Conservation (phyloP, 805 yeast species). For the Starmerella kuoi region DNA sequence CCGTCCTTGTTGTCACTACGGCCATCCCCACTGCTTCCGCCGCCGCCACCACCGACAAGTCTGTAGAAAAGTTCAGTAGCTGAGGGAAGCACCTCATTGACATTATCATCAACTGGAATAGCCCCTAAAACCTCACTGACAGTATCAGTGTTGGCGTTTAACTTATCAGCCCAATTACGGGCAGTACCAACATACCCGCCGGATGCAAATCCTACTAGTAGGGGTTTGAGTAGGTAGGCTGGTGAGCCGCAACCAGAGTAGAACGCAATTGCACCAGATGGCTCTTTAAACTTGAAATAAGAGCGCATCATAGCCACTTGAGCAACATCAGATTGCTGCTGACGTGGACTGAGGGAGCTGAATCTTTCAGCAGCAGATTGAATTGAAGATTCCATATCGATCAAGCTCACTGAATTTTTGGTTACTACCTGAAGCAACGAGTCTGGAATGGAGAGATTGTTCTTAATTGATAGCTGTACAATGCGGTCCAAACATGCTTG, state of each 20-base stretch:
- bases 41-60: conserved; percentile 1
- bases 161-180: conserved; percentile 13
- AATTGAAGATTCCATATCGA: conserved; percentile 5
- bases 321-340: conserved; percentile 9
- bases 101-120: conserved; percentile 1
- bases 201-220: conserved; percentile 15
- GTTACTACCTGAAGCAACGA: conserved; percentile 1
- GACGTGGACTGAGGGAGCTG: conserved; percentile 2
- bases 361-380: conserved; percentile 9
- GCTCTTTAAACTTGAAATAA: conserved; percentile 7
- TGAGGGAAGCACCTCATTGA: conserved; percentile 14
- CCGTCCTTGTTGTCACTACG: not conserved
- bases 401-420: not conserved
- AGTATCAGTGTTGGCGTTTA: not conserved
- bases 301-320: conserved; percentile 13
- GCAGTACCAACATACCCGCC: conserved; percentile 14
- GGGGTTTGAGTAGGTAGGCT: conserved; percentile 5
- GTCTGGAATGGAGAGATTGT: conserved; percentile 8
- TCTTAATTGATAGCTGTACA: conserved; percentile 9
- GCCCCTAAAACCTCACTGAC: conserved; percentile 6
- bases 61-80: conserved; percentile 15
- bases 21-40: conserved; percentile 1
- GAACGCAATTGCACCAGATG: conserved; percentile 16
- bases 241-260: conserved; percentile 18
- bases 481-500: conserved; percentile 12